phyloP scores from a whole-genome alignment of 2,329 filamentous ascomycete genomes.

The Microascus cirrosus region DNA sequence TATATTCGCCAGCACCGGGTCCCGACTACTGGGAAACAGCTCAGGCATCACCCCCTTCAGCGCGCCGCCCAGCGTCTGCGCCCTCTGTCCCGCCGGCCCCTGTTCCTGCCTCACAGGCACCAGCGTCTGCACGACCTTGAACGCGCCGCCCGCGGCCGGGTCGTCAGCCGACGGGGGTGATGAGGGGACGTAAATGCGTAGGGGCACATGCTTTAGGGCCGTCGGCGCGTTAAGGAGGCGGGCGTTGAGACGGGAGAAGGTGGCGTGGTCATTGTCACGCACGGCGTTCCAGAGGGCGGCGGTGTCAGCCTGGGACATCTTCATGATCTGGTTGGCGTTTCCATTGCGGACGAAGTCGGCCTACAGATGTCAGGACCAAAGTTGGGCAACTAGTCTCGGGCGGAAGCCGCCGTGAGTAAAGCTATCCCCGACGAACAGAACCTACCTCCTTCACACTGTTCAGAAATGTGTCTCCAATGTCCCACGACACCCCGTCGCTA shows the following conservation, averaged over 20 bases:
- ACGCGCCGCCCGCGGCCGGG: conserved; percentile 32
- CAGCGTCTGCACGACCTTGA: conserved; percentile 67
- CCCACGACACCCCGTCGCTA: conserved; percentile 43
- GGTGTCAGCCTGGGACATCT: conserved; percentile 72
- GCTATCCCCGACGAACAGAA: conserved; percentile 2
- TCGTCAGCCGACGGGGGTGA: conserved; percentile 33
- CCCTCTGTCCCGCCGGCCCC: conserved; percentile 23
- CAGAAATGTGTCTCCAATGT: conserved; percentile 51
- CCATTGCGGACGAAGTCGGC: conserved; percentile 84
- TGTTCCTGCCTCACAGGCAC: conserved; percentile 35
- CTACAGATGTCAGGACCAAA: conserved; percentile 16
- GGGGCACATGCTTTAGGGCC: conserved; percentile 70
- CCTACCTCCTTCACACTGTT: conserved; percentile 53
- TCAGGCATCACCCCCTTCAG: conserved; percentile 65
- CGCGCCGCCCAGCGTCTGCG: conserved; percentile 57
- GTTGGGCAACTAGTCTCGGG: background rate
- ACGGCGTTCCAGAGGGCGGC: conserved; percentile 75
- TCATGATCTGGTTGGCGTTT: conserved; percentile 84
- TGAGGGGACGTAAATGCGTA: conserved; percentile 75
- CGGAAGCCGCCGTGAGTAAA: background rate
- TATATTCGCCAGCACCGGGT: conserved; percentile 72
- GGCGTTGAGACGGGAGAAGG: conserved; percentile 64
- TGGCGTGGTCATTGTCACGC: conserved; percentile 60
- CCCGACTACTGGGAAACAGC: conserved; percentile 78
- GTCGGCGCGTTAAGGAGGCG: conserved; percentile 67